These are phyloP conservation scores for Leccinum sublutescens DNA, from an alignment of 768 basidiomycete genomes.

Conservation along the genomic window DNA sequence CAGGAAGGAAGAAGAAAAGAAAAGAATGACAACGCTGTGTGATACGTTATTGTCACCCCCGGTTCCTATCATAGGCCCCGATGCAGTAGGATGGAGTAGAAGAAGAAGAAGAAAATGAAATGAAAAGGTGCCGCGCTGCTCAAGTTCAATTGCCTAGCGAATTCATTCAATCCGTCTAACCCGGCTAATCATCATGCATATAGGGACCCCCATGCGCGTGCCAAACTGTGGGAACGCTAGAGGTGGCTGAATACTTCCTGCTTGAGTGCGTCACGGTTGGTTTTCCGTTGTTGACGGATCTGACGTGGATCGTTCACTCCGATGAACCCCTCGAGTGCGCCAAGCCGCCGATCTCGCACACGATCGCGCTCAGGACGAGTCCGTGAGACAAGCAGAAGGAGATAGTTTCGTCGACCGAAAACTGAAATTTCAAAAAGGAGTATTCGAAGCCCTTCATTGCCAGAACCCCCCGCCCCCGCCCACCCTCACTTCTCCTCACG, in stretches of 20 bases:
- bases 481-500: background rate
- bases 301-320: background rate
- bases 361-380: background rate
- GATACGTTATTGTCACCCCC: background rate
- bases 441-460: background rate
- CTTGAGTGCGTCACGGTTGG: background rate
- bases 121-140: background rate
- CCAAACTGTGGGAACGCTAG: background rate
- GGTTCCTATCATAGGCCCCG: background rate
- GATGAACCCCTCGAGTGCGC: background rate
- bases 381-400: background rate
- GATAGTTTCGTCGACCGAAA: background rate
- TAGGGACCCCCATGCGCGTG: background rate
- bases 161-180: background rate
- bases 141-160: background rate
- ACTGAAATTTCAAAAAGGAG: background rate
- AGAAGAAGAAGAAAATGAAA: background rate
- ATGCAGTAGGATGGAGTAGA: background rate
- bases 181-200: background rate
- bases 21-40: background rate
- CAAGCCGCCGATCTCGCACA: background rate
- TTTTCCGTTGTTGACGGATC: background rate
- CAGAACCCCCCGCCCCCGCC: background rate
- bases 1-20: background rate
- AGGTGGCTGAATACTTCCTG: background rate